These are phyloP conservation scores for Linaria vulgaris DNA, from an alignment of 257 asterid species.

Conservation along the genomic window DNA sequence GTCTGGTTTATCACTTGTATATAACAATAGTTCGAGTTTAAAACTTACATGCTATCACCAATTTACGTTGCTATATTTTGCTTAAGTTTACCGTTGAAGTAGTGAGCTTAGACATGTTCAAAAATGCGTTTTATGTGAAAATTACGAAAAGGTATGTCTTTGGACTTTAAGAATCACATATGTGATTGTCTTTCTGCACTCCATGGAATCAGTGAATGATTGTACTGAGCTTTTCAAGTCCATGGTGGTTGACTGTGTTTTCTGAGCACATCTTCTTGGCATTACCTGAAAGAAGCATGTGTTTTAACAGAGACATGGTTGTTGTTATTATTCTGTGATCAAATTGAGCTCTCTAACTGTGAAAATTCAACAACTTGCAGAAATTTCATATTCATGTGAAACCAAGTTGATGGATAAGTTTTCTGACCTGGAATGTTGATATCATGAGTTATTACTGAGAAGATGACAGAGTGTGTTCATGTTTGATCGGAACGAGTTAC, in stretches of 20 bases:
- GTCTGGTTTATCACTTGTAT: slow-evolving; percentile 5
- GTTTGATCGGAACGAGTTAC: too few species aligned
- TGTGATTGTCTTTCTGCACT: too few species aligned
- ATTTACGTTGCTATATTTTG: background rate
- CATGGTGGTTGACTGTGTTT: too few species aligned
- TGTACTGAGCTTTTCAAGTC: background rate
- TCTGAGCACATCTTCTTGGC: too few species aligned
- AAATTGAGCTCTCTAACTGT: background rate
- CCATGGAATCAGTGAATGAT: too few species aligned
- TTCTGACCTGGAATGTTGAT: too few species aligned
- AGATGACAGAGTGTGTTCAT: too few species aligned
- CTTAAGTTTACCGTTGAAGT: background rate
- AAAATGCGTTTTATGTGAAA: too few species aligned
- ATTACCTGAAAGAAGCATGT: too few species aligned
- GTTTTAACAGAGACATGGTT: background rate
- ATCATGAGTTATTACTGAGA: too few species aligned
- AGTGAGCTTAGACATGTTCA: background rate
- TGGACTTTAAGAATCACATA: too few species aligned
- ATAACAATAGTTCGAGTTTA: slow-evolving; percentile 1
- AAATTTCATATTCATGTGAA: background rate
- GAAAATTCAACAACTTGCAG: background rate
- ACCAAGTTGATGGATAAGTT: background rate
- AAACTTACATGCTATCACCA: background rate
- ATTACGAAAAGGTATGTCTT: too few species aligned
- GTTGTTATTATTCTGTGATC: background rate